Evolutionary conservation across 257 asterid species (phyloP).

Genomic region (Petunia axillaris): DNA sequence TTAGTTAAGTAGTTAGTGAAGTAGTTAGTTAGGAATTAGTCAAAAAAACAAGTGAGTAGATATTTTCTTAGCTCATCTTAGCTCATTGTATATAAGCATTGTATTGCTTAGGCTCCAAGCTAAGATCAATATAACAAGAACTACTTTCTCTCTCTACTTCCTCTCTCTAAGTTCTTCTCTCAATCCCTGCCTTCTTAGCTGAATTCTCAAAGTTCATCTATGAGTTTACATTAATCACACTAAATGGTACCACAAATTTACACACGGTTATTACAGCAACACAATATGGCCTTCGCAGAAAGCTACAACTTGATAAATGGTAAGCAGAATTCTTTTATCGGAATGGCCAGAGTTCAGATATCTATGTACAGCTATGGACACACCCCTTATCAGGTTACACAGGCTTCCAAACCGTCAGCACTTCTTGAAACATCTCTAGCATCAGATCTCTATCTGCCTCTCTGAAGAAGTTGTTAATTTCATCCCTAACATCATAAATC

Average conservation of each 20-base stretch:
- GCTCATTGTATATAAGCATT: too few species aligned
- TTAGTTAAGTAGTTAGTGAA: too few species aligned
- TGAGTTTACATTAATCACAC: neutral
- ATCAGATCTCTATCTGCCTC: conserved; percentile 78
- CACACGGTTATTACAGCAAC: neutral
- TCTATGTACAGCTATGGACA: neutral
- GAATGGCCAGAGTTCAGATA: conserved; percentile 2
- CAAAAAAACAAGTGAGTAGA: too few species aligned
- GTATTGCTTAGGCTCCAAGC: too few species aligned
- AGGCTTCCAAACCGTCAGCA: conserved; percentile 83
- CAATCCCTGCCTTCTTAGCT: too few species aligned
- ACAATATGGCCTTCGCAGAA: conserved; percentile 14
- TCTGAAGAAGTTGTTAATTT: conserved; percentile 61
- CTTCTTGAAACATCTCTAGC: conserved; percentile 86
- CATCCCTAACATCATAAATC: conserved; percentile 86
- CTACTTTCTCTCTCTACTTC: too few species aligned
- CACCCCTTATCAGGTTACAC: conserved; percentile 28
- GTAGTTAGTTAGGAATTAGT: too few species aligned
- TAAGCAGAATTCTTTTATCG: too few species aligned
- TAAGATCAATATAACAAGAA: too few species aligned
- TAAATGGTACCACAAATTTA: neutral
- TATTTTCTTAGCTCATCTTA: too few species aligned
- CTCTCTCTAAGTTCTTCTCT: too few species aligned
- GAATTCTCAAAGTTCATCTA: too few species aligned
- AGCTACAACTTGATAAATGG: neutral